Evolutionary conservation across 768 basidiomycete genomes (phyloP).

Genomic region (Cystobasidium tubakii): DNA sequence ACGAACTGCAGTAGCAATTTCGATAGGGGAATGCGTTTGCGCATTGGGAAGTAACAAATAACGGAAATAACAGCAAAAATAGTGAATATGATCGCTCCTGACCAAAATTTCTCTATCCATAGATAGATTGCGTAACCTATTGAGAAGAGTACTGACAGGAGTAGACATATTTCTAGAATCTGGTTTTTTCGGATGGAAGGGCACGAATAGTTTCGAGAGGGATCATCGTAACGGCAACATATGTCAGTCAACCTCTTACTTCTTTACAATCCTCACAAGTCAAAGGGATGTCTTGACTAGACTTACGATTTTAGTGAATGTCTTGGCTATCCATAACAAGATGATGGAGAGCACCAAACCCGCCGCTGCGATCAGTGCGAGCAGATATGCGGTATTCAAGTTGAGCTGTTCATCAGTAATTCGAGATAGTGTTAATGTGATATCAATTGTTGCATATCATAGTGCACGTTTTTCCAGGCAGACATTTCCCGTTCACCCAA

Average conservation of each 20-base stretch:
- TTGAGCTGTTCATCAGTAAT: background rate
- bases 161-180: conserved; percentile 43
- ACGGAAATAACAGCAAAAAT: conserved; percentile 44
- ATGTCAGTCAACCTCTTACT: too few relatives aligned
- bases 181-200: background rate
- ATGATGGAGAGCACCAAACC: conserved; percentile 41
- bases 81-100: conserved; percentile 47
- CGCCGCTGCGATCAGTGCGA: conserved; percentile 42
- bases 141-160: conserved; percentile 29
- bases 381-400: conserved; percentile 37
- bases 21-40: conserved; percentile 21
- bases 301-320: conserved; percentile 40
- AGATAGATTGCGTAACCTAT: conserved; percentile 42
- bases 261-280: background rate
- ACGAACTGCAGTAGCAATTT: conserved; percentile 44
- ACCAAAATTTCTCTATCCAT: conserved; percentile 39
- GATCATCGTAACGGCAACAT: too few relatives aligned
- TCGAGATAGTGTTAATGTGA: background rate
- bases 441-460: background rate
- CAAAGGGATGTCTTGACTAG: background rate
- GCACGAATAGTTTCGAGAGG: too few relatives aligned
- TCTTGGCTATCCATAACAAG: conserved; percentile 41
- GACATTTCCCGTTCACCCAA: background rate
- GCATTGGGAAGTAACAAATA: conserved; percentile 33
- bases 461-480: background rate